Base-by-base conservation (phyloP, 192 early-diverging fungal genomes). In the Thoreauomyces humboldtii region DNA sequence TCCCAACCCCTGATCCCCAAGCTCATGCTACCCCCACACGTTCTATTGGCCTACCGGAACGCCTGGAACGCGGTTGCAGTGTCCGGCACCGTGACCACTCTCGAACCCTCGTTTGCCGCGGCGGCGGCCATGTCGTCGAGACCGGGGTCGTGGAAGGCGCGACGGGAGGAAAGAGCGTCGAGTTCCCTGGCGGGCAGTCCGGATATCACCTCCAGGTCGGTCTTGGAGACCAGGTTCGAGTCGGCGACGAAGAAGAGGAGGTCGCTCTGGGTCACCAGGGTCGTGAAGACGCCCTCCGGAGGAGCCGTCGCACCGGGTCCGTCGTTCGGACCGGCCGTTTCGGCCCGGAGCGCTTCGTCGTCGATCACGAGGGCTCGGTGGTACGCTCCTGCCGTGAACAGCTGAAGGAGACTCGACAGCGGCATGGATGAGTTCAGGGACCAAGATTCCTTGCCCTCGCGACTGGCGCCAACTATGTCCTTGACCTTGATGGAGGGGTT, bases 311-410 rank as follows among this genome's bases (percentile, higher is more conserved):
- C 62, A 3, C 33, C 63, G 21, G 48, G 61, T 36, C 48, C 65
- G 37, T 53, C 59, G 55, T 69, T 31, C 9, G 15, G 15, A 50
- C 22, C 25, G 11, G 56, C 63, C 4, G 37, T 58, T 1, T 37
- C n/a, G 32, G 55, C 61, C 25, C 63, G 14, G 38, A 69, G 24
- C 14, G 52, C 68, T 24, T 73, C 72, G 19, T 74, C 72, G 42
- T 80, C 76, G 48, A 78, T 54, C 28, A 83, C 54, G 5, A 83
- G 61, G 12, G 70, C 59, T 14, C 81, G 73, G 51, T 83, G 81
- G 42, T 74, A 74, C 6, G 59, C 43, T 1, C 41, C 60, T 2
- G 61, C 57, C 5, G 74, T 72, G 19, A 83, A 47, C 36, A 77
- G 59, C 42, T 69, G 65, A 5, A 83, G 34, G 0, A 83, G 64